Percentiles rank a stretch among this genome's conserved stretches.
phyloP scores from a whole-genome alignment of 352 stramenopile genomes.

The Phytophthora ramorum region DNA sequence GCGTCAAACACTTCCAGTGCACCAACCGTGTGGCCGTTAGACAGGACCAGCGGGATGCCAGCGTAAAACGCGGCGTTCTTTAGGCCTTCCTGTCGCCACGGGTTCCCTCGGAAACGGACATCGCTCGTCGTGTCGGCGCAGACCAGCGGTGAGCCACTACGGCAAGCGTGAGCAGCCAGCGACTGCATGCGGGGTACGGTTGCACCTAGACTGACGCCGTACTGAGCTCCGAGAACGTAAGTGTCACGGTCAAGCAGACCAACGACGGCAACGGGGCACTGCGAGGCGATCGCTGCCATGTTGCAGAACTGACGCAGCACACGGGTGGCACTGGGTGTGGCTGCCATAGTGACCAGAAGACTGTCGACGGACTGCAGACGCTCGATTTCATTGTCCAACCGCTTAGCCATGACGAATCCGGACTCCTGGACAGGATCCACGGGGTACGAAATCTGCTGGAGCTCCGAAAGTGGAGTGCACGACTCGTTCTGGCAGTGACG shows the following conservation, averaged over 20 bases:
- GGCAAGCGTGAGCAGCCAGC: constrained; percentile 74
- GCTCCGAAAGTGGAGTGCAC: constrained; percentile 60
- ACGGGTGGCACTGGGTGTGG: constrained; percentile 46
- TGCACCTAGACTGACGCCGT: constrained; percentile 32
- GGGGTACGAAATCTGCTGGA: constrained; percentile 65
- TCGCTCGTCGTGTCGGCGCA: constrained; percentile 71
- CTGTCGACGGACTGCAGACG: constrained; percentile 52
- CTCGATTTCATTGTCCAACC: constrained; percentile 66
- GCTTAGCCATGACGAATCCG: constrained; percentile 47
- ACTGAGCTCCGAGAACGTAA: constrained; percentile 61
- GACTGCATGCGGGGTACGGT: constrained; percentile 50
- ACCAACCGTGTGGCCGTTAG: constrained; percentile 73
- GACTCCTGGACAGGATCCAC: constrained; percentile 27
- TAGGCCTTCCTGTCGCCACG: constrained; percentile 57
- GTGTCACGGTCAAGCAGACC: constrained; percentile 67
- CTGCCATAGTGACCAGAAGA: constrained; percentile 51
- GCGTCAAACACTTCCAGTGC: constrained; percentile 75
- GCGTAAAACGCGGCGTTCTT: constrained; percentile 72
- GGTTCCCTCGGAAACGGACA: constrained; percentile 71
- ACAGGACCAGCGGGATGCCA: constrained; percentile 78
- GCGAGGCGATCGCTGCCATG: constrained; percentile 79
- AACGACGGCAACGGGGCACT: constrained; percentile 73
- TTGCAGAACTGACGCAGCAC: constrained; percentile 73
- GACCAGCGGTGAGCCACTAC: constrained; percentile 63
- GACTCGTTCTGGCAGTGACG: constrained; percentile 66